Base-by-base conservation (phyloP, 2,329 filamentous ascomycete genomes). In the Fusarium illudens region DNA sequence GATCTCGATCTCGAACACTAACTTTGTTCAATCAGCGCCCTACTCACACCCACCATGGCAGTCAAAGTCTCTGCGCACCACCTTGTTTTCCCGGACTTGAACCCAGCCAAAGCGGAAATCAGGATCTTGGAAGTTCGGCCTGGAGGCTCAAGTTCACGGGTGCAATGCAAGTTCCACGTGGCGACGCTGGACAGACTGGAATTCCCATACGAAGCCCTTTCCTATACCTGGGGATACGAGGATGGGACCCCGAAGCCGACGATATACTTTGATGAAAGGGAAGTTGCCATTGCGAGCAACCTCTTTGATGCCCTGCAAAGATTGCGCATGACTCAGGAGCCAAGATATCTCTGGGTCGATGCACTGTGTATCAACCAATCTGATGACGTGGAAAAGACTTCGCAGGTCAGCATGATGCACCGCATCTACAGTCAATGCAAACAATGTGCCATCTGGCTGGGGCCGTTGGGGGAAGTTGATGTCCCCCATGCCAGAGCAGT, bases 341-440 rank as follows among this genome's bases (percentile, higher is more conserved):
- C 36, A 10, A 19, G 52, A 19, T 19, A 27, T 22, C 52, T 55
- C 15, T 55, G 36, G 52, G 19, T 55, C 7, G 52, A 55, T 6
- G 52, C 52, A 3, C 2, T 55, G 3, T 55, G 52, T 29, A 55
- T 55, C 10, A 55, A 55, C 5, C 52, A 55, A 22, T 13, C 6
- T 8, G 52, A 55, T 13, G 27, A 46, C 15, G 17, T 32, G 17
- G 52, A 55, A 55, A 55, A 55, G 4, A 44, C 36, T 2, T 19
- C 30, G 37, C 52, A 55, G 36, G 52, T 55, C 13, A 44, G 52
- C 27, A 55, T 55, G 36, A 55, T 55, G 52, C 12, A 55, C 19
- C 52, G 52, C 5, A 44, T 55, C 17, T 55, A 55, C 9, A 53
- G 30, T 8, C 50, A 53, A 29, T 53, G 34, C 13, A 27, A 29